phyloP scores from a whole-genome alignment of 2,329 filamentous ascomycete species.

The Exophiala sideris region DNA sequence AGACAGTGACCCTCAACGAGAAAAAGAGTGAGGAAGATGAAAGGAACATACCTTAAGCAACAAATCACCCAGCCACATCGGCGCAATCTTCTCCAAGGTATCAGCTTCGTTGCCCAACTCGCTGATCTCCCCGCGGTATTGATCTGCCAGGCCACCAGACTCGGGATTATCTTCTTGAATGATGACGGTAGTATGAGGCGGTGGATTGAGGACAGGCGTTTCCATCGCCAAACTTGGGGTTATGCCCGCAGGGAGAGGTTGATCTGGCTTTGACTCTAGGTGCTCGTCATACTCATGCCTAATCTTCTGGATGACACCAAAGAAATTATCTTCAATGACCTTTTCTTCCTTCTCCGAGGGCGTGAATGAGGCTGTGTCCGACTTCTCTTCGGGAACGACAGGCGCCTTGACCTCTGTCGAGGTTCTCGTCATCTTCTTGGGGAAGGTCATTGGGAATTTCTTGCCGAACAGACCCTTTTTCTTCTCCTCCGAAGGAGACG shows the following conservation, averaged over 20 bases:
- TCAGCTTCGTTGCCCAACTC: constrained; percentile 74
- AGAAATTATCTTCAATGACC: constrained; percentile 46
- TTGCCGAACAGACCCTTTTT: constrained; percentile 74
- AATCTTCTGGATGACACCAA: constrained; percentile 45
- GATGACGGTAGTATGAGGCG: constrained; percentile 55
- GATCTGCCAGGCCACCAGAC: constrained; percentile 67
- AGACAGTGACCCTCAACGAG: background rate
- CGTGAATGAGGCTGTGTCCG: constrained; percentile 55
- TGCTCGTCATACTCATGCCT: constrained; percentile 46
- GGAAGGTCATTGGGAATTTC: constrained; percentile 70
- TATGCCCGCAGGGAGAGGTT: constrained; percentile 39
- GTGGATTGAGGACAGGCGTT: constrained; percentile 44
- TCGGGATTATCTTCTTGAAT: constrained; percentile 65
- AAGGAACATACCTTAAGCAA: constrained; percentile 60
- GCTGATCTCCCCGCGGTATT: constrained; percentile 86
- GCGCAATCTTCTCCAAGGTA: constrained; percentile 77
- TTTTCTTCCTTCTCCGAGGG: constrained; percentile 54
- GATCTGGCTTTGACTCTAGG: constrained; percentile 37
- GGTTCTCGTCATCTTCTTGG: constrained; percentile 75
- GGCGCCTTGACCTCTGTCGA: constrained; percentile 68
- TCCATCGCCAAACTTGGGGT: constrained; percentile 43
- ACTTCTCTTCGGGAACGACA: constrained; percentile 65
- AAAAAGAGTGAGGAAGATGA: no score
- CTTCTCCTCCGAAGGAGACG: constrained; percentile 58
- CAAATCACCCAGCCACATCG: constrained; percentile 89